phyloP scores from a whole-genome alignment of 768 basidiomycete genomes.

The Xerocomellus amylosporus region DNA sequence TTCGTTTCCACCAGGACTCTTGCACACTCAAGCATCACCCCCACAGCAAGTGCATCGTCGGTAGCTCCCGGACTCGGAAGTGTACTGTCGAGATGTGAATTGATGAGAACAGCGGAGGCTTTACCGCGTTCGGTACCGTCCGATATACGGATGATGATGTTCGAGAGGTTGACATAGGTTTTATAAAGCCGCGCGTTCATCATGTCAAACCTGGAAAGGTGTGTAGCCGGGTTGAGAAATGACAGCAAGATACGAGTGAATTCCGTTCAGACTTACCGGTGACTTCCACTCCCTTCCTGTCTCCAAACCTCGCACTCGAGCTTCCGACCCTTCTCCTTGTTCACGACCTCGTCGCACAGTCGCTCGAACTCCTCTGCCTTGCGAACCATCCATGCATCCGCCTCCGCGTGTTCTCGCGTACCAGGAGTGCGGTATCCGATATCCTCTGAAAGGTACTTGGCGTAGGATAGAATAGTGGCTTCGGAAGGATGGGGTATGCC shows the following conservation, averaged over 20 bases:
- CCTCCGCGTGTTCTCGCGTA: constrained; percentile 80
- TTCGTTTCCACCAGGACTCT: constrained; percentile 68
- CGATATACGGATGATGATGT: constrained; percentile 85
- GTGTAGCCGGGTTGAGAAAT: neutral
- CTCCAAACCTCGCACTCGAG: constrained; percentile 92
- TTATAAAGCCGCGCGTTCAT: constrained; percentile 83
- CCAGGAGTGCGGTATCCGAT: constrained; percentile 93
- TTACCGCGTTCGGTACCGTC: constrained; percentile 69
- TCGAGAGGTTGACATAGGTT: constrained; percentile 82
- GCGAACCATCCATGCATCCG: constrained; percentile 77
- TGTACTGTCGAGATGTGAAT: constrained; percentile 87
- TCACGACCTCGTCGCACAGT: constrained; percentile 57
- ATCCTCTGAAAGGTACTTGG: constrained; percentile 72
- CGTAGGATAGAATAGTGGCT: constrained; percentile 57
- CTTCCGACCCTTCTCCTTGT: constrained; percentile 43
- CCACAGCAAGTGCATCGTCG: constrained; percentile 86
- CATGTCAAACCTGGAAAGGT: constrained; percentile 78
- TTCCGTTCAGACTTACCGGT: constrained; percentile 55
- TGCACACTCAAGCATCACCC: constrained; percentile 88
- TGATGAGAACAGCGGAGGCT: constrained; percentile 81
- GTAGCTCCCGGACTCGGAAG: constrained; percentile 86
- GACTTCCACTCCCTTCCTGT: constrained; percentile 84
- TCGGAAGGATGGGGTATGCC: constrained; percentile 71
- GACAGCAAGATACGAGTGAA: neutral
- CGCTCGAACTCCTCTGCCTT: constrained; percentile 60